Percentiles rank a stretch among this genome's conserved stretches.
Conservation (phyloP, 139 green algal species). For the Chlamydomonas schloesseri region DNA sequence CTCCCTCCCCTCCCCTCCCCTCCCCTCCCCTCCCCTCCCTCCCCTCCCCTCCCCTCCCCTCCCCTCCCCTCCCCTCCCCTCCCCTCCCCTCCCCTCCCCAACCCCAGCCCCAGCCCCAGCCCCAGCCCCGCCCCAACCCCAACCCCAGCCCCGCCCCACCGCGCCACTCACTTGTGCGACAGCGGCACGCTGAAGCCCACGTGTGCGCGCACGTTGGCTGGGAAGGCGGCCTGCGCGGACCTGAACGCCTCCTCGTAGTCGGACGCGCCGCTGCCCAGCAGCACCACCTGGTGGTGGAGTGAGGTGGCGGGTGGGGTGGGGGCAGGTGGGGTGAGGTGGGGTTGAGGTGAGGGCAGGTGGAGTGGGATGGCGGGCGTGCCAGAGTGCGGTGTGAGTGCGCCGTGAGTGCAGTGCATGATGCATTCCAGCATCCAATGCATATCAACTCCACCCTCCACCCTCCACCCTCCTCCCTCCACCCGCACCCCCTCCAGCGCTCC, state of each 20-base stretch:
- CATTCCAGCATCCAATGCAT: too few relatives aligned
- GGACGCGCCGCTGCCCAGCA: slow-evolving; percentile 81
- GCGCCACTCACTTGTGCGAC: slow-evolving; percentile 67
- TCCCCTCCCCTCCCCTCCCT: too few relatives aligned
- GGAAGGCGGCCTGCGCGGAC: slow-evolving; percentile 57
- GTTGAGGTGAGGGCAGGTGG: too few relatives aligned
- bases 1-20: too few relatives aligned
- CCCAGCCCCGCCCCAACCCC: too few relatives aligned
- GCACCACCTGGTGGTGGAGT: slow-evolving; percentile 75
- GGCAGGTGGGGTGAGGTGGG: not conserved
- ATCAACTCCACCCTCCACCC: not conserved
- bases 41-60: too few relatives aligned
- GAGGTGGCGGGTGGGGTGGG: not conserved
- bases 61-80: too few relatives aligned
- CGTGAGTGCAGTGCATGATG: too few relatives aligned
- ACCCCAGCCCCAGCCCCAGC: too few relatives aligned
- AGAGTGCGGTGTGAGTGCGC: too few relatives aligned
- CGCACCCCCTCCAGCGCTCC: not conserved
- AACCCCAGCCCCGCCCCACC: slow-evolving; percentile 65
- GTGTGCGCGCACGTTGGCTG: slow-evolving; percentile 70
- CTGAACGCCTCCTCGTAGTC: slow-evolving; percentile 79
- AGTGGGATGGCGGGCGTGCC: too few relatives aligned
- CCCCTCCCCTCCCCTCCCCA: too few relatives aligned
- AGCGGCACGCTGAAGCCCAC: slow-evolving; percentile 88
- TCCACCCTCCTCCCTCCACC: not conserved